A percentile compares a stretch with the other conserved stretches of the same genome.
Evolutionary conservation across 208 protist species (phyloP).

Genomic region (Crithidia acanthocephali): DNA sequence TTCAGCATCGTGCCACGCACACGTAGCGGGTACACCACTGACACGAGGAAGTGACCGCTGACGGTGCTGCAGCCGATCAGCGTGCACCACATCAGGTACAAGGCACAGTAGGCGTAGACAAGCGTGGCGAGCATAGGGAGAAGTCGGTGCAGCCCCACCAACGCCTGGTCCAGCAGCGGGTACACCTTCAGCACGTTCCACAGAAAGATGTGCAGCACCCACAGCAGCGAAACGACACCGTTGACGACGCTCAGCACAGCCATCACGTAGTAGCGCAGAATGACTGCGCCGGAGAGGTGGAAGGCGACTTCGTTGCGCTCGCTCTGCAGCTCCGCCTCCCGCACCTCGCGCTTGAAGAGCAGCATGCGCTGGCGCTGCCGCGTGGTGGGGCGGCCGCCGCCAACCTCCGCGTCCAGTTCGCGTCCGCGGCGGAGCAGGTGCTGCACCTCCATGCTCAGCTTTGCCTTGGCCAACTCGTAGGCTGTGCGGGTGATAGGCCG

Average conservation of each 20-base stretch:
- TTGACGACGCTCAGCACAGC: slow-evolving; percentile 50
- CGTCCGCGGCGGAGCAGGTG: slow-evolving; percentile 68
- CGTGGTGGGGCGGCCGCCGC: slow-evolving; percentile 20
- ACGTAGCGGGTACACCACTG: slow-evolving; percentile 78
- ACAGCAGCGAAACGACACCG: slow-evolving; percentile 66
- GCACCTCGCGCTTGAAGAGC: slow-evolving; percentile 72
- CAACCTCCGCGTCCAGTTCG: slow-evolving; percentile 55
- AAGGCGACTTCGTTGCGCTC: slow-evolving; percentile 78
- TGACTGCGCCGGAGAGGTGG: slow-evolving; percentile 60
- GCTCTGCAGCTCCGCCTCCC: slow-evolving; percentile 75
- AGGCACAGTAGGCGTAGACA: slow-evolving; percentile 83
- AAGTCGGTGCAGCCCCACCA: slow-evolving; percentile 70
- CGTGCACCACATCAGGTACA: slow-evolving; percentile 91
- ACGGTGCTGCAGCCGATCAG: slow-evolving; percentile 91
- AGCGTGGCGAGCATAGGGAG: slow-evolving; percentile 88
- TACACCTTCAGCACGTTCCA: slow-evolving; percentile 68
- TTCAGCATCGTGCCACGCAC: slow-evolving; percentile 93
- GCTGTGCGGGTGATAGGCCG: slow-evolving; percentile 73
- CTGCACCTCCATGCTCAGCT: slow-evolving; percentile 71
- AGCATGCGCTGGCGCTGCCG: slow-evolving; percentile 66
- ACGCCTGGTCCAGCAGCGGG: slow-evolving; percentile 77
- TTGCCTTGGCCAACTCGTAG: slow-evolving; percentile 68
- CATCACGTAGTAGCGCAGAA: slow-evolving; percentile 50
- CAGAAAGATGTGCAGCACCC: slow-evolving; percentile 90
- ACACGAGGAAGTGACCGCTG: slow-evolving; percentile 64